Percentiles rank a stretch among this genome's conserved stretches.
phyloP scores from a whole-genome alignment of 2,329 filamentous ascomycete genomes.

The Fusarium poae region DNA sequence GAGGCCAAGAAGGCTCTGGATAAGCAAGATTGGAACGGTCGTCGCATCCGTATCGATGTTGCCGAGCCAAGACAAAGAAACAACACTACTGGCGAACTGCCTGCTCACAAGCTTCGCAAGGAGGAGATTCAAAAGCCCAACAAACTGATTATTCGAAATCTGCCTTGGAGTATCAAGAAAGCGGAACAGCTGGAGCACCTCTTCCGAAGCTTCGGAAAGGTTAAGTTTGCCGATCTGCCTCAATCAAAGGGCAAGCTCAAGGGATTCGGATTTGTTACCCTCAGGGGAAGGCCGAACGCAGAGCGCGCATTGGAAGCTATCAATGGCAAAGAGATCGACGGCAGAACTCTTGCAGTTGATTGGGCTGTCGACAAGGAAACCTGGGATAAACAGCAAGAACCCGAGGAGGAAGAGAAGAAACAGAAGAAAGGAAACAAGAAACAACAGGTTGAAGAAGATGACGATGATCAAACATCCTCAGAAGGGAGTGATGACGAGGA shows the following conservation, averaged over 20 bases:
- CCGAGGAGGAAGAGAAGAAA: conserved; percentile 55
- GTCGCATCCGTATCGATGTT: conserved; percentile 86
- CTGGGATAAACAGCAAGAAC: conserved; percentile 78
- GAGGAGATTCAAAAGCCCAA: conserved; percentile 72
- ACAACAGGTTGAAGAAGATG: conserved; percentile 57
- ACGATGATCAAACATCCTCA: conserved; percentile 49
- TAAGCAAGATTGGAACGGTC: conserved; percentile 80
- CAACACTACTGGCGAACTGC: conserved; percentile 59
- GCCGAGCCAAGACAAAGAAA: conserved; percentile 86
- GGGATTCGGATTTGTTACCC: conserved; percentile 92
- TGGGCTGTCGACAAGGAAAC: conserved; percentile 94
- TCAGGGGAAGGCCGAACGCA: conserved; percentile 90
- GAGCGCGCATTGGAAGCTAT: conserved; percentile 86
- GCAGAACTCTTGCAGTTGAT: conserved; percentile 89
- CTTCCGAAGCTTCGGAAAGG: conserved; percentile 90
- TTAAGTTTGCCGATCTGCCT: conserved; percentile 88
- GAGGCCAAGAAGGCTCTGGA: conserved; percentile 85
- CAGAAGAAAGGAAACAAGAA: conserved; percentile 53
- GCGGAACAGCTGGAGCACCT: conserved; percentile 82
- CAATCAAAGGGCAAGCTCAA: conserved; percentile 80
- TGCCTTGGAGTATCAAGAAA: conserved; percentile 95
- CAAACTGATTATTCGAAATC: conserved; percentile 89
- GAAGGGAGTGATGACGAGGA: conserved; percentile 48
- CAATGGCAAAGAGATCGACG: conserved; percentile 92
- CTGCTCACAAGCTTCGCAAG: conserved; percentile 67